These are phyloP conservation scores for Tothia fuscella DNA, from an alignment of 2,329 filamentous ascomycete species.

Conservation along the genomic window DNA sequence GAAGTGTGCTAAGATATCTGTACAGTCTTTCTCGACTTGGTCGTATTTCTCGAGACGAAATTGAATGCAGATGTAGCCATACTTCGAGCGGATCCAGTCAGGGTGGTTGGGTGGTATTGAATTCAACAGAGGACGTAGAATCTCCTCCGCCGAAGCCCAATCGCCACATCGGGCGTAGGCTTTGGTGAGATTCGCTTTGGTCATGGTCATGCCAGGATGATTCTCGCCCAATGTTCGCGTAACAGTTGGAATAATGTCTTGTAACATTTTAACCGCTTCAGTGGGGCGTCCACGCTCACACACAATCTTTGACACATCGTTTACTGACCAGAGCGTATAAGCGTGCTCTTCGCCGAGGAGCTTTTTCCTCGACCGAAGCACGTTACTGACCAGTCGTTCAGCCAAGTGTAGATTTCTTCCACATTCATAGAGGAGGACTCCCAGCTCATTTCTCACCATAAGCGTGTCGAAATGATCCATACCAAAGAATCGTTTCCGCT, in stretches of 20 bases:
- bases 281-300: constrained; percentile 17
- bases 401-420: constrained; percentile 12
- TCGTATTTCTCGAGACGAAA: constrained; percentile 1
- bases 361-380: background rate
- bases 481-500: constrained; percentile 15
- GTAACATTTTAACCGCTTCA: constrained; percentile 18
- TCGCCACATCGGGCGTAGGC: constrained; percentile 14
- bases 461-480: constrained; percentile 15
- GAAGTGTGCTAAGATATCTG: background rate
- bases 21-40: background rate
- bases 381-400: constrained; percentile 5
- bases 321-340: constrained; percentile 23
- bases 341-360: constrained; percentile 24
- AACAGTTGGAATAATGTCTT: constrained; percentile 14
- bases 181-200: constrained; percentile 18
- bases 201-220: constrained; percentile 19
- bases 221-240: constrained; percentile 15
- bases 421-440: constrained; percentile 14
- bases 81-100: constrained; percentile 10
- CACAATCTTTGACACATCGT: constrained; percentile 22
- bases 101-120: constrained; percentile 14
- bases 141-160: constrained; percentile 16
- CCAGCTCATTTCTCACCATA: constrained; percentile 16
- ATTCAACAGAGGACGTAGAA: constrained; percentile 11
- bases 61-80: background rate